Base-by-base conservation (phyloP, 2,329 filamentous ascomycete species). In the Fusarium irregulare region DNA sequence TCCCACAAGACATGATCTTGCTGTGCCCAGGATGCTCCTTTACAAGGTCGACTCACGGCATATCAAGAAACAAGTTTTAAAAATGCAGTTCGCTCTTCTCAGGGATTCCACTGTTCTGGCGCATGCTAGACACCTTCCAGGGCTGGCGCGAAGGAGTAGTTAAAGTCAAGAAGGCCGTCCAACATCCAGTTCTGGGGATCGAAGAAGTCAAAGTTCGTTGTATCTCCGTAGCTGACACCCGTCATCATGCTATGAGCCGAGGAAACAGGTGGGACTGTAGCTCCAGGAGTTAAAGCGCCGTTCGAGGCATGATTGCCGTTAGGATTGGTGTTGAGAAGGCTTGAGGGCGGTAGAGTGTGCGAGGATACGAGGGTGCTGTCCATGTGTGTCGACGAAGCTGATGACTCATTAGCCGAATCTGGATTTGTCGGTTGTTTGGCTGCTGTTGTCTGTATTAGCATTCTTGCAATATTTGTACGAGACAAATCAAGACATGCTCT, bases 161-260 rank as follows among this genome's bases (percentile, higher is more conserved):
- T 93, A 77, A 95, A 92, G 77, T 94, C 92, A 64, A 96, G 85
- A 34, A 95, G 84, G 16, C 93, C 93, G 78, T 98, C 94, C 64
- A 98, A 83, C 84, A 97, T 93, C 94, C 94, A 98, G 78, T 95
- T 93, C 75, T 97, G 86, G 2, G 94, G 93, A 80, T 97, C 94
- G 76, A 97, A 97, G 66, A 97, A 93, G 78, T 97, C 93, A 78
- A 94, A 94, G 73, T 89, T 91, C 12, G 88, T 87, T 57, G 92
- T 87, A 58, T 92, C 87, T 70, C 87, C 86, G 68, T 92, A 91
- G 72, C 86, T 85, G 67, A 88, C 79, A 30, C 82, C 82, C 27
- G 80, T 79, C 54, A 88, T 81, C 76, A 88, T 83, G 73, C 80
- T 82, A 70, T 82, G 78, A 27, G 79, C 80, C 7, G 79, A 74